Conservation (phyloP, 1,139 yeast species). For the Candida pseudoviswanathii region DNA sequence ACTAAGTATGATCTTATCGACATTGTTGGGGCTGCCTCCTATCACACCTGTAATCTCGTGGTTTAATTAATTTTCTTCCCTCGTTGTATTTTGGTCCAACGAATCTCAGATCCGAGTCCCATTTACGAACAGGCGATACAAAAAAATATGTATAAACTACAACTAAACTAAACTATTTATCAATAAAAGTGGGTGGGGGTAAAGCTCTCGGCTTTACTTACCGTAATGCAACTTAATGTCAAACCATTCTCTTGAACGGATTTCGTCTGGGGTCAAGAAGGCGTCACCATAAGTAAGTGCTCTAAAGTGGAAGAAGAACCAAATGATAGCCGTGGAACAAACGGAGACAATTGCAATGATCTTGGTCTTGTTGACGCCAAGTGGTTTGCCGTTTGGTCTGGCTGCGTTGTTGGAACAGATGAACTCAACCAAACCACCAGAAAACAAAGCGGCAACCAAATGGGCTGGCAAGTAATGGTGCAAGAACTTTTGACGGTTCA, state of each 20-base stretch:
- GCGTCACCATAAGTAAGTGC: constrained; percentile 87
- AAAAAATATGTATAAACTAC: neutral
- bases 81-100: neutral
- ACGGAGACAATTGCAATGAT: constrained; percentile 37
- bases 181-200: neutral
- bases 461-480: constrained; percentile 98
- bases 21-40: constrained; percentile 14
- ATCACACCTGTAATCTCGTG: no score
- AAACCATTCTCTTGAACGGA: constrained; percentile 76
- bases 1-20: constrained; percentile 27
- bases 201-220: constrained; percentile 45
- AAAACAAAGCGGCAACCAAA: constrained; percentile 77
- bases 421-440: constrained; percentile 84
- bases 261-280: constrained; percentile 62
- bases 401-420: constrained; percentile 63
- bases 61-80: neutral
- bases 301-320: constrained; percentile 72
- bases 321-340: constrained; percentile 51
- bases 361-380: constrained; percentile 29
- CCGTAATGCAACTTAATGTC: constrained; percentile 82
- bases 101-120: neutral
- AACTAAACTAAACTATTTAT: neutral
- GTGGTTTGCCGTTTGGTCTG: constrained; percentile 18
- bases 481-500: constrained; percentile 90
- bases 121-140: neutral